Evolutionary conservation across 1,139 yeast species (phyloP).

Genomic region (Pneumocystis murina): DNA sequence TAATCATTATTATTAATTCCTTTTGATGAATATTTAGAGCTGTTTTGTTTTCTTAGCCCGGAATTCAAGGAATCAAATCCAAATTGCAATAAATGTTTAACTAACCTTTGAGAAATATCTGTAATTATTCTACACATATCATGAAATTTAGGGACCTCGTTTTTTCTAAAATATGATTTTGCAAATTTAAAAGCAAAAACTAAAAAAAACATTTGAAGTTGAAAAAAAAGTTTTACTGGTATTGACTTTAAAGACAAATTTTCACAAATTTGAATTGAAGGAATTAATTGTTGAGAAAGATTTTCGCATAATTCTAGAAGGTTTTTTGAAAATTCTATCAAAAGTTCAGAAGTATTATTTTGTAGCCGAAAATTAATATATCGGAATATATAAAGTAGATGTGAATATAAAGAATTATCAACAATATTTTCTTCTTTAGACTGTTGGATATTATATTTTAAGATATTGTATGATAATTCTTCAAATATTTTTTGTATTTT

Average conservation of each 20-base stretch:
- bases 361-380: background rate
- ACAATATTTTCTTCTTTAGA: background rate
- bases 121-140: background rate
- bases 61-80: background rate
- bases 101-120: background rate
- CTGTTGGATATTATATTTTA: background rate
- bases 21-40: background rate
- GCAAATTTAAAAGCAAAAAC: background rate
- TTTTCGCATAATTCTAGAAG: background rate
- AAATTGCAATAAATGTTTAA: background rate
- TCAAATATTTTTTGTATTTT: background rate
- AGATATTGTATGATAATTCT: background rate
- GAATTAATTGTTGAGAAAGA: background rate
- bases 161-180: background rate
- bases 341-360: background rate
- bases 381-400: background rate
- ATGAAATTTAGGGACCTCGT: background rate
- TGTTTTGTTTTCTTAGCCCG: background rate
- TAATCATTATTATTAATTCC: background rate
- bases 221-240: background rate
- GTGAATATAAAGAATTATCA: background rate
- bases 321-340: background rate
- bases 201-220: background rate
- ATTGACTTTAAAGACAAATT: background rate
- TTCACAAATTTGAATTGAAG: background rate